Base-by-base conservation (phyloP, 2,329 filamentous ascomycete genomes). In the Aspergillus aculeatus region DNA sequence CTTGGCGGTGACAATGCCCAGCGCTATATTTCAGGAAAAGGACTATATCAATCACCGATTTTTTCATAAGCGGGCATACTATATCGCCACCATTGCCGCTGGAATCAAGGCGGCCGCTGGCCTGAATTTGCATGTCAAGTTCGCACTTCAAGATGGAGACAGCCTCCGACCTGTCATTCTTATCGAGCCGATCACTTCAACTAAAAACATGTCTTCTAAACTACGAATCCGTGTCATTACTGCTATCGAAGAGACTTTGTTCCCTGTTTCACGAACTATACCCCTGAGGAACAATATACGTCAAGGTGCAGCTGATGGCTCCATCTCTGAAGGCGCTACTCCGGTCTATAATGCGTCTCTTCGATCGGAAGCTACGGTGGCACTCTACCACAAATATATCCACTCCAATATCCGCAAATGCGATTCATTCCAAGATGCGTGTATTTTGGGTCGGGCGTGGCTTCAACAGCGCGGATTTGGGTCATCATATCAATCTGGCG, bases 41-140 rank as follows among this genome's bases (percentile, higher is more conserved):
- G 95, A 99, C 76, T 97, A 94, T 73, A 83, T 93, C 53, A 92
- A 96, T 74, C 84, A 95, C 80, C 86, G 95, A 62, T 98, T 96
- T 78, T 96, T 97, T 72, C 93, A 97, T 78, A 96, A 96, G 70
- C 83, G 93, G 64, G 90, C 95, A 12, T 98, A 94, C 76, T 98
- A 96, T 71, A 80, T 98, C 54, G 91, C 93, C 35, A 91, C 90
- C 64, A 80, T 98, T 58, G 87, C 92, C 14, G 86, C 86, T 31
- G 86, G 84, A 4, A 79, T 98, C 55, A 86, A 86, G 64, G 80
- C 83, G 41, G 77, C 83, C 3, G 75, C 87, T 50, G 79, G 78
- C 4, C 74, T 83, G 16, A 77, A 79, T 0, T 82, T 89, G 66
- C 80, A 84, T 14, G 68, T 90, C 49, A 79, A 79, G 4, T 96